Percentiles rank a stretch among this genome's conserved stretches.
These are phyloP conservation scores for Euphorbia corollata DNA, from an alignment of 441 rosid species.

Conservation along the genomic window DNA sequence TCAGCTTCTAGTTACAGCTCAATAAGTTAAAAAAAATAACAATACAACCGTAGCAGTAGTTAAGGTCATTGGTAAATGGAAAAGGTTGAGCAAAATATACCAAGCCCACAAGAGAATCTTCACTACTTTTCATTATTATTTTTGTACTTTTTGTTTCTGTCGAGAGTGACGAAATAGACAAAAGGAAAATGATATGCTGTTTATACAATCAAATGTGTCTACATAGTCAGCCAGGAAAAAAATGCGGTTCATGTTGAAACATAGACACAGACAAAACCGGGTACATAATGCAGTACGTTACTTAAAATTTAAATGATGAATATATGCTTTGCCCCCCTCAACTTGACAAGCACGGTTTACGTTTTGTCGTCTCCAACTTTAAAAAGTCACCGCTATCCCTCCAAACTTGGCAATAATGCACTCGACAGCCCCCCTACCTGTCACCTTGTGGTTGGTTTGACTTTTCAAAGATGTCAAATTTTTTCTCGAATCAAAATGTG, in stretches of 20 bases:
- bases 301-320: too few relatives aligned
- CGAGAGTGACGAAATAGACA: not conserved
- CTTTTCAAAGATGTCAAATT: too few relatives aligned
- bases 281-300: not conserved
- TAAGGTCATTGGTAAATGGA: not conserved
- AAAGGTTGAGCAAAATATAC: not conserved
- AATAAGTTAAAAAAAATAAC: not conserved
- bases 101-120: not conserved
- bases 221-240: slow-evolving; percentile 9
- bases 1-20: not conserved
- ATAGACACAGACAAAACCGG: not conserved
- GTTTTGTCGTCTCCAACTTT: too few relatives aligned
- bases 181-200: not conserved
- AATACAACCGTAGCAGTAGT: not conserved
- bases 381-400: too few relatives aligned
- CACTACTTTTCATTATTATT: not conserved
- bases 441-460: too few relatives aligned
- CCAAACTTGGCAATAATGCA: too few relatives aligned
- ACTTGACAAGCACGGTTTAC: too few relatives aligned
- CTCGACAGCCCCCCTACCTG: too few relatives aligned
- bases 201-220: not conserved
- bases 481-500: too few relatives aligned
- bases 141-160: not conserved
- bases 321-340: too few relatives aligned
- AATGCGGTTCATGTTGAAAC: slow-evolving; percentile 11